Percentiles rank a stretch among this genome's conserved stretches.
phyloP scores from a whole-genome alignment of 176 grass and related monocot species.

The Aegilops umbellulata region DNA sequence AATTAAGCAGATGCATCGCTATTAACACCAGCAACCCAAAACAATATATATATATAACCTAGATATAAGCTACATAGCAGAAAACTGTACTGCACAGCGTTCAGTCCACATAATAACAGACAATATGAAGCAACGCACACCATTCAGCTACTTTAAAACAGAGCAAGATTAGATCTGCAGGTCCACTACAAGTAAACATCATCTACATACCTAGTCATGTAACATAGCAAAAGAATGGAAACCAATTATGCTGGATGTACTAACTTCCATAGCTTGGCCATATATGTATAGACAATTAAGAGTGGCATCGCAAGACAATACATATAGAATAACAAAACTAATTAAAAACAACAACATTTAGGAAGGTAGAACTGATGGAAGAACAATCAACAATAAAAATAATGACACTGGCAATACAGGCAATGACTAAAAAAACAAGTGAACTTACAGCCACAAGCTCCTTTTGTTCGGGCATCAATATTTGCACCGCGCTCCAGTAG shows the following conservation, averaged over 20 bases:
- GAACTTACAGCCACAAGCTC: conserved; percentile 93
- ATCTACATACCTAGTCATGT: neutral
- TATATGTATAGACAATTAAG: neutral
- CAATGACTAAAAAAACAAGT: neutral
- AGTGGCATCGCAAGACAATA: neutral
- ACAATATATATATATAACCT: neutral
- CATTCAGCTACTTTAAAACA: neutral
- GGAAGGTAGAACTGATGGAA: neutral
- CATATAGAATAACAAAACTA: neutral
- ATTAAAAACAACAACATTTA: neutral
- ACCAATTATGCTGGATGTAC: neutral
- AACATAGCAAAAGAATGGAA: neutral
- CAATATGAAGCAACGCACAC: neutral
- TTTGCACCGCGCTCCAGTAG: conserved; percentile 88
- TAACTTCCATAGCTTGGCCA: neutral
- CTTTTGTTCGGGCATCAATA: conserved; percentile 96
- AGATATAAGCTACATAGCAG: neutral
- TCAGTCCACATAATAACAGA: neutral
- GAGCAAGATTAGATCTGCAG: neutral
- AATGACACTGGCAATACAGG: neutral
- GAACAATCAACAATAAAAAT: neutral
- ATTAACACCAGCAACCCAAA: no score
- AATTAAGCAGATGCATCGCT: no score
- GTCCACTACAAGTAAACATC: neutral
- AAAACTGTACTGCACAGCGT: neutral